Percentiles rank a stretch among this genome's conserved stretches.
Conservation (phyloP, 805 yeast genomes). For the Ascoidea asiatica region DNA sequence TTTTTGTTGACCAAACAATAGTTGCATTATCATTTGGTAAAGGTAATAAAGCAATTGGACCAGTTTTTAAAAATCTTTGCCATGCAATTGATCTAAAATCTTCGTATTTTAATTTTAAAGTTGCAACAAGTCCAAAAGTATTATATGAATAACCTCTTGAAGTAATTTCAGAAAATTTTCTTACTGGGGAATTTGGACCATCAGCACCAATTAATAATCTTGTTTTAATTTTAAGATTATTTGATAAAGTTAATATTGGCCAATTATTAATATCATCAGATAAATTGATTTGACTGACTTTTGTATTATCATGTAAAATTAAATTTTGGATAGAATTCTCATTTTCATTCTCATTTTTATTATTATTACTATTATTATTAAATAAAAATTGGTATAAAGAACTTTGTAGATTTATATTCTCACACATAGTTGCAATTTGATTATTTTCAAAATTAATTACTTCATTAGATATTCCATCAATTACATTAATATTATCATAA, state of each 20-base stretch:
- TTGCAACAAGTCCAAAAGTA: conserved; percentile 87
- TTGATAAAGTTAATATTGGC: conserved; percentile 62
- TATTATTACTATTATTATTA: conserved; percentile 14
- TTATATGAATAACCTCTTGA: conserved; percentile 89
- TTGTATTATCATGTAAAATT: conserved; percentile 42
- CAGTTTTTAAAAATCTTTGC: conserved; percentile 86
- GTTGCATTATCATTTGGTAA: conserved; percentile 80
- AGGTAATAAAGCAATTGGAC: conserved; percentile 88
- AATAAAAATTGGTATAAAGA: conserved; percentile 45
- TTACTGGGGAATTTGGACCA: conserved; percentile 88
- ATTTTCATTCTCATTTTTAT: conserved; percentile 11
- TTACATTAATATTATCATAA: conserved; percentile 73
- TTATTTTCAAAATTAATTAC: conserved; percentile 58
- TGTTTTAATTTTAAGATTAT: conserved; percentile 51
- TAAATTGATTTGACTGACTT: conserved; percentile 46
- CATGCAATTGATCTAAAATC: conserved; percentile 68
- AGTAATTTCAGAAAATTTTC: conserved; percentile 67
- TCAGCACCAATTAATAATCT: conserved; percentile 89
- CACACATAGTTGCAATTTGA: conserved; percentile 74
- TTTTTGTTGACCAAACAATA: conserved; percentile 84
- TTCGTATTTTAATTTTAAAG: conserved; percentile 61
- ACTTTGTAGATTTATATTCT: conserved; percentile 72
- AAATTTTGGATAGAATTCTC: conserved; percentile 18
- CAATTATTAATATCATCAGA: conserved; percentile 31
- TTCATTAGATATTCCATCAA: conserved; percentile 69